Evolutionary conservation across 2,329 filamentous ascomycete species (phyloP).

Genomic region (Penicillium expansum): DNA sequence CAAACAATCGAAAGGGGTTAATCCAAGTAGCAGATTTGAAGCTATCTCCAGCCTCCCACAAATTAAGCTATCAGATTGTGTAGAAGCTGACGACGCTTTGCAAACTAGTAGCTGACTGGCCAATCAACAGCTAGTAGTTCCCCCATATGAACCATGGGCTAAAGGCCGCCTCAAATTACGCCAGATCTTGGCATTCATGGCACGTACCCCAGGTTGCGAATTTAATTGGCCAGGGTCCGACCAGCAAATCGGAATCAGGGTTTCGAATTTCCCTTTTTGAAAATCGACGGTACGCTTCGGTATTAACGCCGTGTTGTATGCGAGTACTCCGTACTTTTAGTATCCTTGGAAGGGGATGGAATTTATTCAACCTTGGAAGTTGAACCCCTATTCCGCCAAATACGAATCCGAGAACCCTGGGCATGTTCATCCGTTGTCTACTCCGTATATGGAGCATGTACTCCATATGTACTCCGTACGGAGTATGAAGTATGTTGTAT

Average conservation of each 20-base stretch:
- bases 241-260: not conserved
- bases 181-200: not conserved
- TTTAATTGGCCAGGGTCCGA: not conserved
- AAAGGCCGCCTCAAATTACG: slow-evolving; percentile 4
- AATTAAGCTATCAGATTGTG: not conserved
- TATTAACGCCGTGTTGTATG: too few relatives aligned
- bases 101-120: not conserved
- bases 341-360: slow-evolving; percentile 1
- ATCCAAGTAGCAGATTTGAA: not conserved
- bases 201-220: not conserved
- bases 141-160: not conserved
- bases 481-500: not conserved
- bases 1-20: not conserved
- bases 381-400: slow-evolving; percentile 1
- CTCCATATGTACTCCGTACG: too few relatives aligned
- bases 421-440: not conserved
- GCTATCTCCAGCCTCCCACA: not conserved
- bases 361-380: not conserved
- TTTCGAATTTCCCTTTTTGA: not conserved
- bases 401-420: slow-evolving; percentile 1
- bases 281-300: not conserved
- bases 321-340: too few relatives aligned
- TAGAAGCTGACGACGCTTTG: slow-evolving; percentile 7
- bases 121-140: not conserved
- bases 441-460: too few relatives aligned